Base-by-base conservation (phyloP, 1,284 basidiomycete genomes). In the Papiliotrema laurentii region DNA sequence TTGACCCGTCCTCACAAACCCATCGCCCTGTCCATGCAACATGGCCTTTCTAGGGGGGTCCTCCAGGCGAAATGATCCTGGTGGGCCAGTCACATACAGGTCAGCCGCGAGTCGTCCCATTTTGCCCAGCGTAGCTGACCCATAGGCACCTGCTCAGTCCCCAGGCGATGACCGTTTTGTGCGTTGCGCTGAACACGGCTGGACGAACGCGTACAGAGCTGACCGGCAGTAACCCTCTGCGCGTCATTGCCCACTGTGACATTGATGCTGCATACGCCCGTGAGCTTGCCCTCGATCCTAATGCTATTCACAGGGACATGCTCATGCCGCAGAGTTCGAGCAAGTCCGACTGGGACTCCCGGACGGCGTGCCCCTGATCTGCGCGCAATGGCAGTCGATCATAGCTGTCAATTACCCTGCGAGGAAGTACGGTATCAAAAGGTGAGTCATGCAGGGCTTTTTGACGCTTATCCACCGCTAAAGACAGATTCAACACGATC, bases 331-430 rank as follows among this genome's bases (percentile, higher is more conserved):
- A 38, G 83, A 87, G 24, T 97, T 92, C 73, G 90, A 97, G 73
- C 86, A 87, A 72, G 81, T 87, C 40, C 80, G 91, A 25, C 80
- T 96, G 0, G 83, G 81, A 0, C 75, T 91, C 11, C 84, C 87
- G 52, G 68, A 72, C 47, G 80, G 81, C 28, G 79, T 81, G 2
- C 92, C 94, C 0, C 78, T 97, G 13, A 89, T 93, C 9, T 93
- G 96, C 5, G 81, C 87, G 40, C 94, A 98, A 68, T 98, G 96
- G 96, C 82, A 89, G 45, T 75, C 76, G 16, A 71, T 81, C 60
- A 98, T 99, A 53, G 96, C 96, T 0, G 87, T 98, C 55, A 96
- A 93, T 72, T 98, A 98, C 68, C 86, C 91, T 3, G 94, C 96
- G 0, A 80, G 94, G 50, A 84, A 84, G 63, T 94, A 80, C 62